Evolutionary conservation across 805 yeast genomes (phyloP).

Genomic region (Saturnispora sekii): DNA sequence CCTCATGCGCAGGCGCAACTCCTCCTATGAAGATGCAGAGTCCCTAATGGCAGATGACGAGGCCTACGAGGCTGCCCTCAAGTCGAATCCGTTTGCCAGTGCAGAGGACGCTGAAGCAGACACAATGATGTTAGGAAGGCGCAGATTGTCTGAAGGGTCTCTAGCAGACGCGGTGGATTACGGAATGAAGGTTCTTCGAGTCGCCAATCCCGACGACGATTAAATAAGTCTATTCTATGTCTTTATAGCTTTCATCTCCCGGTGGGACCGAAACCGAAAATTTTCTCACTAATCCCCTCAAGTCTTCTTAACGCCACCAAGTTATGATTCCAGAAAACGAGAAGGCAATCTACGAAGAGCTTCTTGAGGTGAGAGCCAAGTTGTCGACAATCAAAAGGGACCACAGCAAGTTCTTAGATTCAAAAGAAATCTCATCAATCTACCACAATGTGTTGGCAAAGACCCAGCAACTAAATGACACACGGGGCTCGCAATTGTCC

Average conservation of each 20-base stretch:
- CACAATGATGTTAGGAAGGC: conserved; percentile 66
- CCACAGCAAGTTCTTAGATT: conserved; percentile 53
- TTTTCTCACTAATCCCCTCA: not conserved
- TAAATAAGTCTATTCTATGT: not conserved
- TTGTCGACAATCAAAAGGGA: conserved; percentile 49
- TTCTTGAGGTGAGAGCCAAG: conserved; percentile 33
- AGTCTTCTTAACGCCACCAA: conserved; percentile 12
- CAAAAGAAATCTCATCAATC: conserved; percentile 52
- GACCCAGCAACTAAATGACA: conserved; percentile 42
- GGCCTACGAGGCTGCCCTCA: conserved; percentile 48
- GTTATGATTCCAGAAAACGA: conserved; percentile 27
- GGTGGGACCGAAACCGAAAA: not conserved
- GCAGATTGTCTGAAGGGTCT: conserved; percentile 78
- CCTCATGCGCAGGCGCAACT: conserved; percentile 28
- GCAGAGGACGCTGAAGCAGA: conserved; percentile 35
- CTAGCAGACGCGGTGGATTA: conserved; percentile 81
- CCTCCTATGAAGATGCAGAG: conserved; percentile 26
- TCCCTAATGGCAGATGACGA: conserved; percentile 41
- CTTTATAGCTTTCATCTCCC: not conserved
- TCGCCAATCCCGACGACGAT: conserved; percentile 71
- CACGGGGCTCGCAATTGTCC: conserved; percentile 28
- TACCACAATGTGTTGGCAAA: conserved; percentile 49
- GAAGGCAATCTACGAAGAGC: conserved; percentile 28
- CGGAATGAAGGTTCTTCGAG: conserved; percentile 69
- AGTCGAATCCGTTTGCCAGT: conserved; percentile 57